Conservation (phyloP, 805 yeast species). For the Zygotorulaspora sp. region DNA sequence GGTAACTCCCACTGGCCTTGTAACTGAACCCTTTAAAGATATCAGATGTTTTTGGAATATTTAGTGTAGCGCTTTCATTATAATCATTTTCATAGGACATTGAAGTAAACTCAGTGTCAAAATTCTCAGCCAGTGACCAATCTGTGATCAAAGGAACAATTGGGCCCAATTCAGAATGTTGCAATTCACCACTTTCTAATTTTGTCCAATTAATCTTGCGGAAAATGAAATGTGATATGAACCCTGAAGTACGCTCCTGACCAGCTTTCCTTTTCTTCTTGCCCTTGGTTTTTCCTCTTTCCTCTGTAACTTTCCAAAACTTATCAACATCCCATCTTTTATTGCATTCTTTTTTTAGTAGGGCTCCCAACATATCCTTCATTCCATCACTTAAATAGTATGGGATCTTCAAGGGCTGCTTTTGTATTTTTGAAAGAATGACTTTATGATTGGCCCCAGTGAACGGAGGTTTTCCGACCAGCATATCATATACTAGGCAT, state of each 20-base stretch:
- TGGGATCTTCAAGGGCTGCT: slow-evolving; percentile 52
- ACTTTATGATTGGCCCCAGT: slow-evolving; percentile 76
- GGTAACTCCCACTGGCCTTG: slow-evolving; percentile 35
- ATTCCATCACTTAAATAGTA: slow-evolving; percentile 75
- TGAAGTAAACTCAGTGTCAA: slow-evolving; percentile 72
- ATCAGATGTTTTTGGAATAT: slow-evolving; percentile 16
- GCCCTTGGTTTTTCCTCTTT: slow-evolving; percentile 13
- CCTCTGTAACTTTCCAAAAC: slow-evolving; percentile 39
- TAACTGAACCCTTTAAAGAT: slow-evolving; percentile 38
- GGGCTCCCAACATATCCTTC: slow-evolving; percentile 62
- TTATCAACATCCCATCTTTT: slow-evolving; percentile 60
- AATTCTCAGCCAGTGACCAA: slow-evolving; percentile 80
- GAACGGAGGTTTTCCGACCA: slow-evolving; percentile 85
- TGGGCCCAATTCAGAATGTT: slow-evolving; percentile 56
- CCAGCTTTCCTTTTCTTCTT: slow-evolving; percentile 30
- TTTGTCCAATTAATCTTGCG: slow-evolving; percentile 68
- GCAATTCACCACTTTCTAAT: slow-evolving; percentile 46
- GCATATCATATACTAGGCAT: slow-evolving; percentile 70
- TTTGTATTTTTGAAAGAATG: slow-evolving; percentile 68
- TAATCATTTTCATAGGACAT: slow-evolving; percentile 45
- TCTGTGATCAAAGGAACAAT: slow-evolving; percentile 78
- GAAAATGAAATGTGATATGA: slow-evolving; percentile 68
- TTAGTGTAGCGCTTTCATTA: slow-evolving; percentile 12
- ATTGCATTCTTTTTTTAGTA: slow-evolving; percentile 63
- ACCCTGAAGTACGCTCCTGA: slow-evolving; percentile 31